Conservation (phyloP, 306 rosid species). For the Castanea crenata region DNA sequence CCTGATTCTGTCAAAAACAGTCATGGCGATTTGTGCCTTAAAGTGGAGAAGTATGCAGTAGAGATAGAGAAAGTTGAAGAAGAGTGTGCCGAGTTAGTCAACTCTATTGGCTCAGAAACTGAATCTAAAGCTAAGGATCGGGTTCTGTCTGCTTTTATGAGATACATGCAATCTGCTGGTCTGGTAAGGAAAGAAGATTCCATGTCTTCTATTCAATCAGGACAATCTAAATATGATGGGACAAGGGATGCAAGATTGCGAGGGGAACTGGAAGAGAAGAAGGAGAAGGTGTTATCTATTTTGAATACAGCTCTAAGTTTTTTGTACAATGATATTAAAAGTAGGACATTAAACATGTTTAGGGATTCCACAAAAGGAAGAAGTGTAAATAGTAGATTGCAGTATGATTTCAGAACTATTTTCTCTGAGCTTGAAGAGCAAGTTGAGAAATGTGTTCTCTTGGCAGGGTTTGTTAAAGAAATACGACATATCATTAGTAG, state of each 20-base stretch:
- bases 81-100: slow-evolving; percentile 64
- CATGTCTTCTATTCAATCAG: slow-evolving; percentile 41
- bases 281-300: slow-evolving; percentile 49
- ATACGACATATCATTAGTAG: slow-evolving; percentile 49
- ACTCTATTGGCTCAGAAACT: slow-evolving; percentile 66
- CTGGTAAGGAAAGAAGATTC: slow-evolving; percentile 54
- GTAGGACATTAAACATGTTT: slow-evolving; percentile 41
- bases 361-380: slow-evolving; percentile 44
- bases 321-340: slow-evolving; percentile 59
- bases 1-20: slow-evolving; percentile 48
- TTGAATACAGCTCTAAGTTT: slow-evolving; percentile 56
- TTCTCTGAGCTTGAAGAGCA: slow-evolving; percentile 74
- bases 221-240: slow-evolving; percentile 46
- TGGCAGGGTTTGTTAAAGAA: slow-evolving; percentile 69
- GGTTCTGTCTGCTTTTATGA: slow-evolving; percentile 64
- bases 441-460: slow-evolving; percentile 79
- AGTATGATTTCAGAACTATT: slow-evolving; percentile 53
- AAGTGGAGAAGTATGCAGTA: slow-evolving; percentile 59
- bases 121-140: slow-evolving; percentile 77
- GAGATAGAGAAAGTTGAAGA: slow-evolving; percentile 73
- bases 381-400: slow-evolving; percentile 37
- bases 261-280: slow-evolving; percentile 57
- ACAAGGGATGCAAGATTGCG: slow-evolving; percentile 37
- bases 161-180: slow-evolving; percentile 67
- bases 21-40: slow-evolving; percentile 66